A percentile compares a stretch with the other conserved stretches of the same genome.
phyloP scores from a whole-genome alignment of 208 protist species.

The Leishmania turanica region DNA sequence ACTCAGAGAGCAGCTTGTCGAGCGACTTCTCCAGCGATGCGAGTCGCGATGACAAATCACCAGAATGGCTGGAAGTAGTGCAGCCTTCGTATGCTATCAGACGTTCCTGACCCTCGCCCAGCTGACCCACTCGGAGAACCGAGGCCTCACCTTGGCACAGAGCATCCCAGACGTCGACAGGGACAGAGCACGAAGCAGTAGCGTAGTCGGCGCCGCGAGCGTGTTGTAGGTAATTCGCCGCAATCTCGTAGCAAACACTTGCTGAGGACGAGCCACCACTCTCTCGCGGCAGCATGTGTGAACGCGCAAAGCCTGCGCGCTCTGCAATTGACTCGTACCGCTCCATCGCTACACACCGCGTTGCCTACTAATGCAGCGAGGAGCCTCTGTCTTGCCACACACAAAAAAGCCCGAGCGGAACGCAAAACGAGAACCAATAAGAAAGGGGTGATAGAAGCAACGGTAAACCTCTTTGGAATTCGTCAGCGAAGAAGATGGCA shows the following conservation, averaged over 20 bases:
- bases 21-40: slow-evolving; percentile 11
- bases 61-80: neutral
- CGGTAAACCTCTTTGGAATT: too few species aligned
- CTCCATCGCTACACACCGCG: neutral
- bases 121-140: neutral
- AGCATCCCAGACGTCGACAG: neutral
- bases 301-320: neutral
- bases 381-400: neutral
- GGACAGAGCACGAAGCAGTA: neutral
- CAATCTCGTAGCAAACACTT: neutral
- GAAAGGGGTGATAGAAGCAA: neutral
- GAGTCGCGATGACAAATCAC: slow-evolving; percentile 3
- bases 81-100: too few species aligned
- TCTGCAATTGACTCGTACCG: neutral
- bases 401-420: neutral
- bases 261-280: neutral
- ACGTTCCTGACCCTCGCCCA: neutral
- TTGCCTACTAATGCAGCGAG: neutral
- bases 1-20: slow-evolving; percentile 24
- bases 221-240: neutral
- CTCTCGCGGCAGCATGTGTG: neutral
- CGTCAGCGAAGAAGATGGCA: neutral
- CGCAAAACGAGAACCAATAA: neutral
- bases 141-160: neutral
- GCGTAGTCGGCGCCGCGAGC: neutral